Evolutionary conservation across 2,329 filamentous ascomycete species (phyloP).

Genomic region (Ophiognomonia clavigignenti-juglandacearum): DNA sequence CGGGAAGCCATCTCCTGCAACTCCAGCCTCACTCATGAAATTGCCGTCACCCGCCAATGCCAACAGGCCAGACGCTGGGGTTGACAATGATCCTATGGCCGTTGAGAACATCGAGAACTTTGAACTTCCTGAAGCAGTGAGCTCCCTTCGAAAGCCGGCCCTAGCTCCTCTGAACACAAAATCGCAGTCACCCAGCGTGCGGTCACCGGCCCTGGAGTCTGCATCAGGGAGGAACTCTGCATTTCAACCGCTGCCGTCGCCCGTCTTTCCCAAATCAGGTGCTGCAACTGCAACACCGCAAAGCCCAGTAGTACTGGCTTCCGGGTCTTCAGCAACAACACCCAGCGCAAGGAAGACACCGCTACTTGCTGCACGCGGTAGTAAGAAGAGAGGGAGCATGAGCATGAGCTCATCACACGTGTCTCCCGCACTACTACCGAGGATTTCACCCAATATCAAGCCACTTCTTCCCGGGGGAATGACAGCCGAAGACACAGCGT

Average conservation of each 20-base stretch:
- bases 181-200: conserved; percentile 35
- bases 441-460: conserved; percentile 92
- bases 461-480: conserved; percentile 67
- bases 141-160: conserved; percentile 42
- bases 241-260: conserved; percentile 45
- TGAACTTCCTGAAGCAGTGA: conserved; percentile 69
- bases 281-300: conserved; percentile 51
- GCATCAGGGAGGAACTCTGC: conserved; percentile 44
- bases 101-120: conserved; percentile 53
- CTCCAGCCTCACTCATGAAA: conserved; percentile 84
- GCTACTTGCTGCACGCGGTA: conserved; percentile 49
- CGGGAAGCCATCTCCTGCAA: conserved; percentile 61
- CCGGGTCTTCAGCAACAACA: conserved; percentile 38
- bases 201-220: conserved; percentile 32
- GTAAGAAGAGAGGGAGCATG: conserved; percentile 64
- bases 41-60: conserved; percentile 50
- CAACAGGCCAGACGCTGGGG: conserved; percentile 39
- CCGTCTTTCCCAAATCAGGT: conserved; percentile 36
- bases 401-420: conserved; percentile 64
- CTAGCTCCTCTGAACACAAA: conserved; percentile 45
- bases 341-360: conserved; percentile 48
- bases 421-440: conserved; percentile 80
- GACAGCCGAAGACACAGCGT: conserved; percentile 55
- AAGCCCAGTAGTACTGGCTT: conserved; percentile 61
- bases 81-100: conserved; percentile 33